Percentiles rank a stretch among this genome's conserved stretches.
Conservation (phyloP, 148 eudicot genomes). For the Pharnaceum exiguum region DNA sequence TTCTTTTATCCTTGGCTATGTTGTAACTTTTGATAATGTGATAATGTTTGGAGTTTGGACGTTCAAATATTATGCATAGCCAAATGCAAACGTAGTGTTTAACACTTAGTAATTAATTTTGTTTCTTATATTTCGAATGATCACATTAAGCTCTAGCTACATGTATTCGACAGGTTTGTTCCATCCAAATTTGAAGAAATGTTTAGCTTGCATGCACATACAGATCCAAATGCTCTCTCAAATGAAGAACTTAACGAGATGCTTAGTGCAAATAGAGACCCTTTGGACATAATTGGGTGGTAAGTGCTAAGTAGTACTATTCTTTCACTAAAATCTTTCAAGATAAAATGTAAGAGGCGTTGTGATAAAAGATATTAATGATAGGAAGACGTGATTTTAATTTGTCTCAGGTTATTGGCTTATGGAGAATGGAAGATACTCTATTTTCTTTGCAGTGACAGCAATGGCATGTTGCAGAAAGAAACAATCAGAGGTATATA, state of each 20-base stretch:
- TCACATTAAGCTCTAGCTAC: not conserved
- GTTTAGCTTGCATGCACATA: conserved; percentile 47
- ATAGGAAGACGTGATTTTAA: no score
- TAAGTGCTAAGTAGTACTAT: conserved; percentile 11
- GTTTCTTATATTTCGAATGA: no score
- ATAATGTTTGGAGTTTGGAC: no score
- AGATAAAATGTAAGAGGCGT: no score
- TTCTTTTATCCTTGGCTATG: not conserved
- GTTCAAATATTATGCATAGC: no score
- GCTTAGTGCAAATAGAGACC: conserved; percentile 50
- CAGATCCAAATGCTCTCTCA: conserved; percentile 34
- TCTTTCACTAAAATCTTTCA: not conserved
- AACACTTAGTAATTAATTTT: no score
- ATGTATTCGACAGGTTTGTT: conserved; percentile 39
- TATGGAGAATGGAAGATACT: conserved; percentile 67
- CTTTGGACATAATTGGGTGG: conserved; percentile 52
- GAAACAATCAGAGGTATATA: conserved; percentile 53
- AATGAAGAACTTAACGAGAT: conserved; percentile 40
- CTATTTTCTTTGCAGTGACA: conserved; percentile 54
- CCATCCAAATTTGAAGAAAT: conserved; percentile 62
- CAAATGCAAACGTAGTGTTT: no score
- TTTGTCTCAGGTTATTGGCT: conserved; percentile 45
- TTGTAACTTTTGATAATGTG: not conserved
- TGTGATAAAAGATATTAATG: no score
- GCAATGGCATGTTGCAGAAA: conserved; percentile 56